Percentiles rank a stretch among this genome's conserved stretches.
Conservation (phyloP, 495 filamentous ascomycete genomes). For the Aspergillus bridgeri region DNA sequence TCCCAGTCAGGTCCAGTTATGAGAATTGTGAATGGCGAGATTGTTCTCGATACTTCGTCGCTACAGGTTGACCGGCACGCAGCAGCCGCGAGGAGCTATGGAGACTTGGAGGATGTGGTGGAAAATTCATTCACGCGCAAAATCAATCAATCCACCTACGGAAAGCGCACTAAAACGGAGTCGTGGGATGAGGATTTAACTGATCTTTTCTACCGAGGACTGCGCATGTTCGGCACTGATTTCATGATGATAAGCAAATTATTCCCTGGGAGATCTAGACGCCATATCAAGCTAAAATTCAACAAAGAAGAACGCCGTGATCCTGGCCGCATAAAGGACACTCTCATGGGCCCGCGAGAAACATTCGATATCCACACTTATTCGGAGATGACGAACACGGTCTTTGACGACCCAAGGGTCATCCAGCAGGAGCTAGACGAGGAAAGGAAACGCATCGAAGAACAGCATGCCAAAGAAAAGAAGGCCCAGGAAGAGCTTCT, state of each 20-base stretch:
- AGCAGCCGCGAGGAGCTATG: conserved; percentile 53
- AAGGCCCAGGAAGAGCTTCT: conserved; percentile 51
- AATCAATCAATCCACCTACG: conserved; percentile 69
- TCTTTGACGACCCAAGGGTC: conserved; percentile 51
- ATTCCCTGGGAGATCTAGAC: conserved; percentile 71
- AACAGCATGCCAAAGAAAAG: conserved; percentile 60
- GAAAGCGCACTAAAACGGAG: conserved; percentile 66
- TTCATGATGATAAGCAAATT: conserved; percentile 83
- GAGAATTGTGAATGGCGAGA: conserved; percentile 77
- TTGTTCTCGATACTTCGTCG: conserved; percentile 74
- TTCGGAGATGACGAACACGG: conserved; percentile 56
- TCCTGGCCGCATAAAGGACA: conserved; percentile 62
- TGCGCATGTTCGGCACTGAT: conserved; percentile 88
- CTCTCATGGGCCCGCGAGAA: conserved; percentile 58
- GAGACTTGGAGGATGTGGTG: conserved; percentile 58
- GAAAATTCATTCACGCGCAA: conserved; percentile 81
- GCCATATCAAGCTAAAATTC: conserved; percentile 88
- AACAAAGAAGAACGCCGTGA: conserved; percentile 84
- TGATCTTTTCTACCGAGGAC: conserved; percentile 77
- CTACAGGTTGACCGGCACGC: conserved; percentile 78
- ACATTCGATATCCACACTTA: conserved; percentile 65
- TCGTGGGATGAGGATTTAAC: conserved; percentile 76
- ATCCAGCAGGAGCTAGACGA: conserved; percentile 63
- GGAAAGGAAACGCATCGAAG: conserved; percentile 63
- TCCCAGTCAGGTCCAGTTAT: conserved; percentile 51